Percentiles rank a stretch among this genome's conserved stretches.
Conservation (phyloP, 1,139 yeast species). For the Candida albicans region DNA sequence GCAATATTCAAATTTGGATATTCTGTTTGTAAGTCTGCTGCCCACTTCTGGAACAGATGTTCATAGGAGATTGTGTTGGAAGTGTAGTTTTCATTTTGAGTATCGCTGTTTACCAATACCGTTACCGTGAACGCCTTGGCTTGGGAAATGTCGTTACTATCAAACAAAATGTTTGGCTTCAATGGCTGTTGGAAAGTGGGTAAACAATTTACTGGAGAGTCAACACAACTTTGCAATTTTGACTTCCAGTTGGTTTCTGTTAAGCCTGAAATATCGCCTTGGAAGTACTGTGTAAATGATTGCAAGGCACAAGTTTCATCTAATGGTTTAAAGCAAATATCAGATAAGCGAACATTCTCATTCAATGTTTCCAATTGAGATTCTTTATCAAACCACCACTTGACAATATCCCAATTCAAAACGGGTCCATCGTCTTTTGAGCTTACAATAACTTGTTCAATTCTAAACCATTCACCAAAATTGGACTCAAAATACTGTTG, state of each 20-base stretch:
- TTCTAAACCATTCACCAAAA: conserved; percentile 91
- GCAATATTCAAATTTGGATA: conserved; percentile 59
- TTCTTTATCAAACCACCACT: conserved; percentile 91
- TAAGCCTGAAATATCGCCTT: conserved; percentile 57
- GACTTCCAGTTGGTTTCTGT: conserved; percentile 54
- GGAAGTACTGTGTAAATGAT: conserved; percentile 85
- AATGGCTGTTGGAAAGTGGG: conserved; percentile 92
- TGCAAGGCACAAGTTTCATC: conserved; percentile 85
- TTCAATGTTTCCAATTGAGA: conserved; percentile 36
- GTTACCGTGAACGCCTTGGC: conserved; percentile 79
- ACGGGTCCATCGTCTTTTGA: conserved; percentile 65
- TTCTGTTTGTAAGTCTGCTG: conserved; percentile 48
- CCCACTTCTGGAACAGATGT: conserved; percentile 51
- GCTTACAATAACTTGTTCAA: conserved; percentile 79
- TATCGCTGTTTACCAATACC: conserved; percentile 50
- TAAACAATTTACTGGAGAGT: conserved; percentile 83
- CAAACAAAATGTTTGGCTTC: conserved; percentile 65
- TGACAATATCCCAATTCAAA: conserved; percentile 59
- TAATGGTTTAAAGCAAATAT: conserved; percentile 78
- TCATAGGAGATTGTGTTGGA: conserved; percentile 65
- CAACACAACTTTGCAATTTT: conserved; percentile 59
- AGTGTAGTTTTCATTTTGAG: conserved; percentile 35
- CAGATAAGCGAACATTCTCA: conserved; percentile 46
- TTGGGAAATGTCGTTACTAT: conserved; percentile 48
- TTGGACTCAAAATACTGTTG: conserved; percentile 69